A percentile compares a stretch with the other conserved stretches of the same genome.
These are phyloP conservation scores for Tulasnella sp. DNA, from an alignment of 768 basidiomycete genomes.

Conservation along the genomic window DNA sequence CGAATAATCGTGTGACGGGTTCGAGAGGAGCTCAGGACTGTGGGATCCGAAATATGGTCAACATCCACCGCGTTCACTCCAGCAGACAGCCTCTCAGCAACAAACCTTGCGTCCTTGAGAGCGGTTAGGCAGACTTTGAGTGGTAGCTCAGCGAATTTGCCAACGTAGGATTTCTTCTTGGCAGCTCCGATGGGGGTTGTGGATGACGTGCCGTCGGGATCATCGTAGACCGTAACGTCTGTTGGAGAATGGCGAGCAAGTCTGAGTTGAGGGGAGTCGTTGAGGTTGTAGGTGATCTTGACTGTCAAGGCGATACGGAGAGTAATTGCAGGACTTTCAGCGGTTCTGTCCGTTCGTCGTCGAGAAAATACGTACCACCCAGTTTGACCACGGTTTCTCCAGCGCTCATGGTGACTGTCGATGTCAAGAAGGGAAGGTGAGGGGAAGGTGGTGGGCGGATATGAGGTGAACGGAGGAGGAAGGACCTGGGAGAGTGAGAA, in stretches of 20 bases:
- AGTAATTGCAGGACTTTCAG: background rate
- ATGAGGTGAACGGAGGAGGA: background rate
- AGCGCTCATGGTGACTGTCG: background rate
- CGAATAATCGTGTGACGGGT: background rate
- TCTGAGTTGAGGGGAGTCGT: conserved; percentile 7
- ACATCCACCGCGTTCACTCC: background rate
- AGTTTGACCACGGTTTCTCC: background rate
- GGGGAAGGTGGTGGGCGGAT: background rate
- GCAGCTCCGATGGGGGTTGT: background rate
- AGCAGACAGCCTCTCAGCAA: background rate
- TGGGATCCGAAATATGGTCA: background rate
- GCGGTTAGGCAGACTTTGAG: background rate
- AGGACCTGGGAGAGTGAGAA: background rate
- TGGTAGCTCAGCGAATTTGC: conserved; percentile 5
- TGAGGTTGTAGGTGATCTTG: conserved; percentile 13
- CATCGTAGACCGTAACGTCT: background rate
- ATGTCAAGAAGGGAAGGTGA: background rate
- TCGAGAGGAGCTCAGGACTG: conserved; percentile 5
- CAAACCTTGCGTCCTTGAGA: conserved; percentile 4
- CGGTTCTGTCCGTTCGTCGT: background rate
- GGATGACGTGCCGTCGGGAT: background rate
- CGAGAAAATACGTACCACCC: conserved; percentile 1
- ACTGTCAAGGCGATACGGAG: background rate
- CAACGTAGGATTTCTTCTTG: background rate
- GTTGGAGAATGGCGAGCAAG: conserved; percentile 1